These are phyloP conservation scores for Backusella luteola DNA, from an alignment of 192 early-diverging fungal genomes.

Conservation along the genomic window DNA sequence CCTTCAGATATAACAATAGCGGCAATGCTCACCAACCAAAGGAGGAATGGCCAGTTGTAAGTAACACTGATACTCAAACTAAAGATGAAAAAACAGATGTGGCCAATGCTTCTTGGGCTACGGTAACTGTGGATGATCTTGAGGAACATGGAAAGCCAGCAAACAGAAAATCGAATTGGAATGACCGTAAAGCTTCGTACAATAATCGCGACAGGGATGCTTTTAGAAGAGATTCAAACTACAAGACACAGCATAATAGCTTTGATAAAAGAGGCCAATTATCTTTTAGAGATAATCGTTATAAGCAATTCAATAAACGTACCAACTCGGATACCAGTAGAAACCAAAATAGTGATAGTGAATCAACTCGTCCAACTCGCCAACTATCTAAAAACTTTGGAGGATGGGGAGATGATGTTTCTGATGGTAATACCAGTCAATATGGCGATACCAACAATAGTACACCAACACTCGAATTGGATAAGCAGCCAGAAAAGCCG, in stretches of 20 bases:
- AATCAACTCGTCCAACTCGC: not conserved
- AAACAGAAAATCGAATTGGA: not conserved
- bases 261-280: not conserved
- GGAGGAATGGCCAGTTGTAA: not conserved
- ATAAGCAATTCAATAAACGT: not conserved
- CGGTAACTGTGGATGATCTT: not conserved
- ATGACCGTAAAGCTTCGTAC: not conserved
- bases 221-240: not conserved
- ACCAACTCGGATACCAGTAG: not conserved
- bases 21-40: not conserved
- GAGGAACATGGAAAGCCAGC: not conserved
- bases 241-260: not conserved
- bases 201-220: not conserved
- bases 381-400: not conserved
- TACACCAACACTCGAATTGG: not conserved
- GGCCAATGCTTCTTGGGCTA: not conserved
- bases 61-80: not conserved
- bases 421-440: not conserved
- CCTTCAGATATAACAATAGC: not conserved
- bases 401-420: not conserved
- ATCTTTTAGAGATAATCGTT: not conserved
- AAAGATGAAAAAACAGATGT: not conserved
- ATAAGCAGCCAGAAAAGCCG: not conserved
- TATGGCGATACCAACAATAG: not conserved
- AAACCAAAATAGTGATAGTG: not conserved